A percentile compares a stretch with the other conserved stretches of the same genome.
These are phyloP conservation scores for Peniophora sp. DNA, from an alignment of 1,284 basidiomycete genomes.

Conservation along the genomic window DNA sequence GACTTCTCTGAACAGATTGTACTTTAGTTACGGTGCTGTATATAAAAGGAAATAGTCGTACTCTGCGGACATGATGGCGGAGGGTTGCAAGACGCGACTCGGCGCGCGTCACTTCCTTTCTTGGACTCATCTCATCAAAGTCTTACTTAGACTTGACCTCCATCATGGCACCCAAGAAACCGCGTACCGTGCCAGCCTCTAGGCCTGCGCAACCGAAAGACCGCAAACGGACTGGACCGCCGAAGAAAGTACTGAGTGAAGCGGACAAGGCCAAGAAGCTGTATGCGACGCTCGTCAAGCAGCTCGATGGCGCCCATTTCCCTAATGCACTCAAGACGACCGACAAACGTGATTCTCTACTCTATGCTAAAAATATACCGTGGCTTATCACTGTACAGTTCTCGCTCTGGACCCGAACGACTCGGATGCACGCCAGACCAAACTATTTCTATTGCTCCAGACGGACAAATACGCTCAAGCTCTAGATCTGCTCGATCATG, in stretches of 20 bases:
- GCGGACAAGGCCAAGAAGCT: constrained; percentile 61
- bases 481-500: constrained; percentile 39
- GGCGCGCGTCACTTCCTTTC: too few relatives aligned
- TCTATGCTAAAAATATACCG: constrained; percentile 12
- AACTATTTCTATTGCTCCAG: constrained; percentile 77
- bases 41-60: constrained; percentile 18
- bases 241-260: constrained; percentile 44
- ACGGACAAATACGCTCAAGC: constrained; percentile 70
- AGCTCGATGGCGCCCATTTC: constrained; percentile 79
- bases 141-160: background rate
- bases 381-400: too few relatives aligned
- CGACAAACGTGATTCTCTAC: constrained; percentile 65
- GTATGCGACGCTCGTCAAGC: constrained; percentile 74
- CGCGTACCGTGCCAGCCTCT: constrained; percentile 2
- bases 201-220: constrained; percentile 1
- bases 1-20: background rate
- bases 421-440: constrained; percentile 67
- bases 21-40: background rate
- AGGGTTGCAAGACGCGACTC: constrained; percentile 12
- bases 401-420: constrained; percentile 63
- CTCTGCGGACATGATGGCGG: constrained; percentile 38
- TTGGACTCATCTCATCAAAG: too few relatives aligned
- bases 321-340: constrained; percentile 80
- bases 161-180: constrained; percentile 9
- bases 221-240: constrained; percentile 7